These are phyloP conservation scores for Rutstroemia sp. DNA, from an alignment of 2,329 filamentous ascomycete genomes.

Conservation along the genomic window DNA sequence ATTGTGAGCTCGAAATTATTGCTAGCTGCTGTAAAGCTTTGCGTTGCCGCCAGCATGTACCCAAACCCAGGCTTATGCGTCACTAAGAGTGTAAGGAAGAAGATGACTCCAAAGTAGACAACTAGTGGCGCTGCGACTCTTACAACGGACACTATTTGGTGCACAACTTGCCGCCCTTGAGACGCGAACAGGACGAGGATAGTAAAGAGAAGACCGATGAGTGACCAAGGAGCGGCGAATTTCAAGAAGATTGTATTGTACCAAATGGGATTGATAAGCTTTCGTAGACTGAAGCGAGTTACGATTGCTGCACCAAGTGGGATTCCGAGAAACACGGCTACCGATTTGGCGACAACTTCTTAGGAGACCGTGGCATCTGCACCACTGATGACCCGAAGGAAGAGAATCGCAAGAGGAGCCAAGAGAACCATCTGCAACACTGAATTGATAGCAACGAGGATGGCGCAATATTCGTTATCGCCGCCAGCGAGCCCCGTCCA, in stretches of 20 bases:
- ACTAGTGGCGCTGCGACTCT: conserved; percentile 74
- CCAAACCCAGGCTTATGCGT: conserved; percentile 62
- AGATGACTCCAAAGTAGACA: conserved; percentile 73
- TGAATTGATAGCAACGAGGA: conserved; percentile 69
- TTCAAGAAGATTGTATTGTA: conserved; percentile 67
- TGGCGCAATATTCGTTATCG: conserved; percentile 74
- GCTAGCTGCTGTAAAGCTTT: conserved; percentile 83
- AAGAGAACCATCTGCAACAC: conserved; percentile 70
- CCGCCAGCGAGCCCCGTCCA: conserved; percentile 75
- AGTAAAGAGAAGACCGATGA: conserved; percentile 80
- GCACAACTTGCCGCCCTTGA: conserved; percentile 68
- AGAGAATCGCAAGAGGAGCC: conserved; percentile 57
- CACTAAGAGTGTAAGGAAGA: conserved; percentile 58
- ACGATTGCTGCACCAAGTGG: conserved; percentile 71
- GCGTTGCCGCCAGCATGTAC: conserved; percentile 63
- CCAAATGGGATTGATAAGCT: conserved; percentile 43
- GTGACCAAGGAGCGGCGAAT: conserved; percentile 62
- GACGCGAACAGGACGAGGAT: conserved; percentile 81
- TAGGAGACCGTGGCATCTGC: conserved; percentile 48
- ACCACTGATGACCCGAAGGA: conserved; percentile 62
- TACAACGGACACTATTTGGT: conserved; percentile 77
- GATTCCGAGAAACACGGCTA: conserved; percentile 79
- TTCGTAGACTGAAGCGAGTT: conserved; percentile 58
- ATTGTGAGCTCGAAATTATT: conserved; percentile 94
- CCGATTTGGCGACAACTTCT: conserved; percentile 64